These are phyloP conservation scores for Phaeotremella skinneri DNA, from an alignment of 768 basidiomycete genomes.

Conservation along the genomic window DNA sequence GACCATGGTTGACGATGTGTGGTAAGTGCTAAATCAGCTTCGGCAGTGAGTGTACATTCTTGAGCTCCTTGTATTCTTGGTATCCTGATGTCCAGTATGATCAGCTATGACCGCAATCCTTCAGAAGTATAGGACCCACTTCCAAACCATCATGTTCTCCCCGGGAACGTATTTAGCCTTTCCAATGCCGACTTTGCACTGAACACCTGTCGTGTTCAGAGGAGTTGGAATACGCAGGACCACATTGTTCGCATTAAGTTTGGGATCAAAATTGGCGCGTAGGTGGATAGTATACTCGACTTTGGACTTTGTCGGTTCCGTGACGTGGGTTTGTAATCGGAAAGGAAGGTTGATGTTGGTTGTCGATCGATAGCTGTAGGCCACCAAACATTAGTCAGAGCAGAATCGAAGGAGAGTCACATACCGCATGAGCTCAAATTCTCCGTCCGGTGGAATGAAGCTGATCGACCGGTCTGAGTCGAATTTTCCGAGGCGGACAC, in stretches of 20 bases:
- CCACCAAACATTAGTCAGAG: constrained; percentile 3
- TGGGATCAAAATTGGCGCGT: constrained; percentile 83
- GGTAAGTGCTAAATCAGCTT: constrained; percentile 78
- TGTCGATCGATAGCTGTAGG: constrained; percentile 85
- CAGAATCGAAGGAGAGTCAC: constrained; percentile 35
- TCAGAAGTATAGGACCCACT: constrained; percentile 60
- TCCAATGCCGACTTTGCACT: constrained; percentile 84
- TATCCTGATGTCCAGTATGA: constrained; percentile 59
- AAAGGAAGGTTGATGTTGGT: constrained; percentile 94
- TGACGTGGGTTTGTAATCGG: constrained; percentile 82
- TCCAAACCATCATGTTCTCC: constrained; percentile 97
- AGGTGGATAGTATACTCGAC: constrained; percentile 87
- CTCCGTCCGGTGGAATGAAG: constrained; percentile 96
- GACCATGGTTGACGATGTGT: constrained; percentile 96
- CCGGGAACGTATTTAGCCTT: constrained; percentile 97
- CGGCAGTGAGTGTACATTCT: constrained; percentile 79
- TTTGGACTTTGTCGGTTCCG: constrained; percentile 84
- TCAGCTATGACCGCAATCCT: neutral
- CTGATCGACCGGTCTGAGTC: constrained; percentile 90
- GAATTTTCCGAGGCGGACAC: constrained; percentile 90
- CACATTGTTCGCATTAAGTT: constrained; percentile 88
- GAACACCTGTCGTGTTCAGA: constrained; percentile 84
- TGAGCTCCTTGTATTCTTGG: constrained; percentile 88
- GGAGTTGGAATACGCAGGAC: constrained; percentile 94
- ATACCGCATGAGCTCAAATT: constrained; percentile 96